Percentiles rank a stretch among this genome's conserved stretches.
Conservation (phyloP, 176 grass and related monocot species). For the Oryza coarctata region DNA sequence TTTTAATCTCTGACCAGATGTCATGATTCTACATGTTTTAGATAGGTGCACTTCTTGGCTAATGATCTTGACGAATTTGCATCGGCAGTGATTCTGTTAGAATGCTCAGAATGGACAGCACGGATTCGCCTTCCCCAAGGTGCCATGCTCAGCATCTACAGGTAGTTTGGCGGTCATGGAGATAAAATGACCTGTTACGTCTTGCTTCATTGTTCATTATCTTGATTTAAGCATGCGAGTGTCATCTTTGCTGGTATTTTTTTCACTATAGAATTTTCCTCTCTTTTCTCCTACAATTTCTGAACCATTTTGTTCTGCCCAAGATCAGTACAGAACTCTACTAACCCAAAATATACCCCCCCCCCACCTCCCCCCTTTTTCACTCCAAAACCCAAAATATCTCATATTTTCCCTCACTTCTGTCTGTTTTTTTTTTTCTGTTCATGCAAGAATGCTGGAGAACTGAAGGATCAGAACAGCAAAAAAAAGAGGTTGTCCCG, state of each 20-base stretch:
- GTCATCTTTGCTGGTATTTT: neutral
- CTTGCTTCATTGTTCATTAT: neutral
- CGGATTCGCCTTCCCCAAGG: conserved; percentile 46
- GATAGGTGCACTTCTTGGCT: neutral
- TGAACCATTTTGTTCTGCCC: neutral
- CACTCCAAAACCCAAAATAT: neutral
- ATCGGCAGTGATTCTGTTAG: conserved; percentile 38
- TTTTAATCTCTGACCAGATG: neutral
- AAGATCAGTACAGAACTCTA: neutral
- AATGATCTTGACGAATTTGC: conserved; percentile 5
- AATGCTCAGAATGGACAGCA: conserved; percentile 30
- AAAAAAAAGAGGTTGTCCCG: conserved; percentile 22
- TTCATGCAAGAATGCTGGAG: conserved; percentile 51
- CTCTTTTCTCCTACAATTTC: neutral
- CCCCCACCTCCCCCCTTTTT: no score
- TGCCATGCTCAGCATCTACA: conserved; percentile 36
- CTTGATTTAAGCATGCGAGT: neutral
- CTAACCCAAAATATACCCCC: neutral
- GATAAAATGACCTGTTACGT: neutral
- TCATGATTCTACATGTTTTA: neutral
- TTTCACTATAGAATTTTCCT: neutral
- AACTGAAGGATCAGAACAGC: conserved; percentile 37
- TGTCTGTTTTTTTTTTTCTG: conserved; percentile 19
- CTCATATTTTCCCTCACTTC: neutral
- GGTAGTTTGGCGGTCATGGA: conserved; percentile 27